Conservation (phyloP, 257 asterid genomes). For the Striga asiatica region DNA sequence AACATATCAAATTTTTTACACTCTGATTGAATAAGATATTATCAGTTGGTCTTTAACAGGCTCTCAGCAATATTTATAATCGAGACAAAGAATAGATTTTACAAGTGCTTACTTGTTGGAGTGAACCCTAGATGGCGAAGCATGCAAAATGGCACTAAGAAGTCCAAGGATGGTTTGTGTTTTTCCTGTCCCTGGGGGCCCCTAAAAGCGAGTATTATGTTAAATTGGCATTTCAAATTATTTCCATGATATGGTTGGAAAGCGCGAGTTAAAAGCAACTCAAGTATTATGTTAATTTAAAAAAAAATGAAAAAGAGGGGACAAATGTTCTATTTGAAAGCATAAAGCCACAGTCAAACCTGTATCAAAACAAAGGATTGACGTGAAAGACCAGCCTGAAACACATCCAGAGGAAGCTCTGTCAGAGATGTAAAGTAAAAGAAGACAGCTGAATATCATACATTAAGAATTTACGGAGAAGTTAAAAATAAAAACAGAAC, state of each 20-base stretch:
- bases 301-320: neutral
- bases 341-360: conserved; percentile 41
- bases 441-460: neutral
- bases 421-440: conserved; percentile 11
- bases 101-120: conserved; percentile 40
- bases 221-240: conserved; percentile 17
- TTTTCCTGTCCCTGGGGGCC: conserved; percentile 99
- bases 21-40: neutral
- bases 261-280: neutral
- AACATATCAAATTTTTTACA: conserved; percentile 6
- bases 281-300: neutral
- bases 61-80: conserved; percentile 10
- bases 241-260: conserved; percentile 7
- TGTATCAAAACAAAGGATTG: conserved; percentile 74
- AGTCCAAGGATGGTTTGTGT: conserved; percentile 97
- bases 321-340: neutral
- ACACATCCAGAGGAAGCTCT: conserved; percentile 18
- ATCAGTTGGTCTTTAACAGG: conserved; percentile 8
- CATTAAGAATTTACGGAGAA: neutral
- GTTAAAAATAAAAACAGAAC: neutral
- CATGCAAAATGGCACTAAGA: conserved; percentile 92
- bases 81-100: conserved; percentile 3
- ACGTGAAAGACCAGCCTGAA: conserved; percentile 95
- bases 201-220: conserved; percentile 44
- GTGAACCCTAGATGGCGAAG: conserved; percentile 89